These are phyloP conservation scores for Lachancea sp. DNA, from an alignment of 805 yeast genomes.

Conservation along the genomic window DNA sequence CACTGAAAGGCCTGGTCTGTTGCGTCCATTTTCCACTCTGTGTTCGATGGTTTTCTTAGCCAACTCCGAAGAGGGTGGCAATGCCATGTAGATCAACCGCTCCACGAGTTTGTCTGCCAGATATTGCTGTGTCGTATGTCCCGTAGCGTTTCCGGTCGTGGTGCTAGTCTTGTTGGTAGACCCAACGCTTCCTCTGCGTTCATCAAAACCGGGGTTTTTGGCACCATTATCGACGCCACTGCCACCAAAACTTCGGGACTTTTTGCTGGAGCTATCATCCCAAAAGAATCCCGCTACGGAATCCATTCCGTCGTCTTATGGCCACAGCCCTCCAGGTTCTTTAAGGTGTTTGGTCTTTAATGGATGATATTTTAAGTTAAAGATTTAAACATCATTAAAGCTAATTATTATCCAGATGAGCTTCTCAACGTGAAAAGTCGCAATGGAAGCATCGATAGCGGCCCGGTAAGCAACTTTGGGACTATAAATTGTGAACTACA, in stretches of 20 bases:
- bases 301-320: conserved; percentile 17
- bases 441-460: background rate
- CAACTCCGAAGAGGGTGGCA: conserved; percentile 54
- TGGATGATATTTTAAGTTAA: background rate
- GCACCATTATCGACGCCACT: background rate
- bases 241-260: background rate
- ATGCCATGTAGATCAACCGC: conserved; percentile 59
- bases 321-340: background rate
- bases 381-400: background rate
- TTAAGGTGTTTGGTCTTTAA: background rate
- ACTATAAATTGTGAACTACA: too few relatives aligned
- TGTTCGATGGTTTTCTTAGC: conserved; percentile 41
- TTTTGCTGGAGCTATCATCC: conserved; percentile 16
- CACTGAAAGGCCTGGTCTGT: conserved; percentile 64
- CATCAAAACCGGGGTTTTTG: background rate
- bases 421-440: background rate
- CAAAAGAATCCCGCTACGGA: conserved; percentile 27
- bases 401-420: background rate
- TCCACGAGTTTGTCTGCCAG: conserved; percentile 70
- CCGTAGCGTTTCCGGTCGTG: too few relatives aligned
- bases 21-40: conserved; percentile 53
- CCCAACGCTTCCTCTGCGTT: conserved; percentile 5
- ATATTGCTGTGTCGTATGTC: conserved; percentile 24
- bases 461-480: too few relatives aligned
- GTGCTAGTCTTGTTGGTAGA: background rate